A percentile compares a stretch with the other conserved stretches of the same genome.
Evolutionary conservation across 2,329 filamentous ascomycete genomes (phyloP).

Genomic region (Xylariaceae sp.): DNA sequence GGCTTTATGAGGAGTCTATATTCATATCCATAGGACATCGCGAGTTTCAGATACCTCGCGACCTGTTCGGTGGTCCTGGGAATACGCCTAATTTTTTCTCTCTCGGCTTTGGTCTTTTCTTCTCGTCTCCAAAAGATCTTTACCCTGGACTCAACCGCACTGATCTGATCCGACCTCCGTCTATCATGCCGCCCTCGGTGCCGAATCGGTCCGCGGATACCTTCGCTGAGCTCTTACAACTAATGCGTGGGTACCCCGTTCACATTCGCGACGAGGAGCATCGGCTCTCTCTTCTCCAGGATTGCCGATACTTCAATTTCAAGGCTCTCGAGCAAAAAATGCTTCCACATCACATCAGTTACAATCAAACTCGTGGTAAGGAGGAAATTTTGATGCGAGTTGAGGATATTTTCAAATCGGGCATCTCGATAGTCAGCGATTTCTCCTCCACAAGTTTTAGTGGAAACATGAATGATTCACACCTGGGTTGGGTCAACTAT

Average conservation of each 20-base stretch:
- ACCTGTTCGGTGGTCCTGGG: slow-evolving; percentile 79
- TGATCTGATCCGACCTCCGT: slow-evolving; percentile 78
- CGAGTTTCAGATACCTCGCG: slow-evolving; percentile 86
- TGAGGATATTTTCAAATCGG: slow-evolving; percentile 85
- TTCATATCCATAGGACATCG: slow-evolving; percentile 86
- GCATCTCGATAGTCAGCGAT: slow-evolving; percentile 64
- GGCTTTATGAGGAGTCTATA: slow-evolving; percentile 87
- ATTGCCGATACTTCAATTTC: slow-evolving; percentile 91
- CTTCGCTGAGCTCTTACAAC: slow-evolving; percentile 77
- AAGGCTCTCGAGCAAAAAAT: slow-evolving; percentile 87
- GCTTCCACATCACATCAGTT: slow-evolving; percentile 72
- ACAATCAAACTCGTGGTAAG: slow-evolving; percentile 66
- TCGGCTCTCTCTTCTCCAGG: slow-evolving; percentile 72
- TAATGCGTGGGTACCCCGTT: slow-evolving; percentile 81
- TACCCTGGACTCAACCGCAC: slow-evolving; percentile 83
- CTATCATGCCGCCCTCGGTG: slow-evolving; percentile 78
- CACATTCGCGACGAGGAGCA: slow-evolving; percentile 74
- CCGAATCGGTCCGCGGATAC: slow-evolving; percentile 78
- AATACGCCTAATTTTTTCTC: slow-evolving; percentile 97
- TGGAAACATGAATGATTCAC: slow-evolving; percentile 25
- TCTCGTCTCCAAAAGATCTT: slow-evolving; percentile 72
- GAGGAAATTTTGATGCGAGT: slow-evolving; percentile 77
- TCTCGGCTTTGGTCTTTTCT: slow-evolving; percentile 84
- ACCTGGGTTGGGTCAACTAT: slow-evolving; percentile 66
- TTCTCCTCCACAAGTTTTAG: slow-evolving; percentile 25